A percentile compares a stretch with the other conserved stretches of the same genome.
Evolutionary conservation across 1,139 yeast species (phyloP).

Genomic region (Scheffersomyces segobiensis): DNA sequence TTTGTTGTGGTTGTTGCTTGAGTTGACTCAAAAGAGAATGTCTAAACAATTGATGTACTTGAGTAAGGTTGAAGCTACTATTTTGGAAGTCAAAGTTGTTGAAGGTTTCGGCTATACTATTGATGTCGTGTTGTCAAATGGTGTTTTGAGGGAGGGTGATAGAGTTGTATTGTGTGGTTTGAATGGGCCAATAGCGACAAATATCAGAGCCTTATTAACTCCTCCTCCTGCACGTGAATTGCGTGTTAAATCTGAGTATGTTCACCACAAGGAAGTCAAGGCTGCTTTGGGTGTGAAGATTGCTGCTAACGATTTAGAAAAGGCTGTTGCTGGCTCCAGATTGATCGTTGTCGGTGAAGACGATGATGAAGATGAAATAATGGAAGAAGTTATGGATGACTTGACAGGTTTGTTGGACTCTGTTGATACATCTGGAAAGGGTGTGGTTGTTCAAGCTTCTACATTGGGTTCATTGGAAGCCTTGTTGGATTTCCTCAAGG

Average conservation of each 20-base stretch:
- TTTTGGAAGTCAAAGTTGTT: constrained; percentile 95
- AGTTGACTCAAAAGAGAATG: constrained; percentile 98
- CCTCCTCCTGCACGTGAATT: constrained; percentile 97
- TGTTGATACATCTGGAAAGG: constrained; percentile 90
- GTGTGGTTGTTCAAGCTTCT: constrained; percentile 98
- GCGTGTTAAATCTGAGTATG: constrained; percentile 91
- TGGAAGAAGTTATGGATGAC: constrained; percentile 99
- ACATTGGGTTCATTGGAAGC: constrained; percentile 98
- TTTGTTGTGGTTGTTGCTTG: constrained; percentile 91
- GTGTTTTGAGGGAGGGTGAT: constrained; percentile 92
- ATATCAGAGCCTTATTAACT: constrained; percentile 90
- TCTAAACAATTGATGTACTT: constrained; percentile 97
- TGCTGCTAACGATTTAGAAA: constrained; percentile 95
- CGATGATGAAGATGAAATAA: constrained; percentile 94
- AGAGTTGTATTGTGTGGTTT: constrained; percentile 94
- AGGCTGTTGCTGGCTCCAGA: constrained; percentile 99
- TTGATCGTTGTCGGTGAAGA: constrained; percentile 93
- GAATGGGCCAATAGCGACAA: constrained; percentile 99
- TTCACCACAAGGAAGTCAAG: constrained; percentile 95
- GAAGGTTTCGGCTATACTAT: constrained; percentile 99
- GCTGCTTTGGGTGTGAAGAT: constrained; percentile 99
- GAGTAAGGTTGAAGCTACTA: constrained; percentile 90
- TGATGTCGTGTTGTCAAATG: constrained; percentile 95
- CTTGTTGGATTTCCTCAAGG: constrained; percentile 91
- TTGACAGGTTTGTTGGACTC: constrained; percentile 91